Percentiles rank a stretch among this genome's conserved stretches.
Conservation (phyloP, 2,329 filamentous ascomycete genomes). For the Xylaria sp. region DNA sequence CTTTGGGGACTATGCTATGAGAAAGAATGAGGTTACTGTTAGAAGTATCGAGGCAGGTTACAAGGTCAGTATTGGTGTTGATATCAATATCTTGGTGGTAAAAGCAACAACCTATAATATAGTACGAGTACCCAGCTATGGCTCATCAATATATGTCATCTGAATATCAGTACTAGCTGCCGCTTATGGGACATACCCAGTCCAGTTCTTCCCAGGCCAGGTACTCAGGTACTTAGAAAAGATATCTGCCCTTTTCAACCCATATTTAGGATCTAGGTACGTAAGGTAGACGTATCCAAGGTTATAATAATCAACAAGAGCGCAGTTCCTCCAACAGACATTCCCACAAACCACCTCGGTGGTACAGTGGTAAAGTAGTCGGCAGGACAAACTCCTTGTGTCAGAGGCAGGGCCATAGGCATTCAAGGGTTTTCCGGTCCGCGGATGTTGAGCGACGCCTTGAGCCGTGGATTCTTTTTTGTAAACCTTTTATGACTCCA, state of each 20-base stretch:
- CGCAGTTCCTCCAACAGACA: neutral
- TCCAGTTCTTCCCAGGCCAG: neutral
- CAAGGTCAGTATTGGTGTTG: neutral
- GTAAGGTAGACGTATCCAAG: neutral
- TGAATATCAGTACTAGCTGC: neutral
- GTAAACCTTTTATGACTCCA: neutral
- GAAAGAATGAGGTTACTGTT: neutral
- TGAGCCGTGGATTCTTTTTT: slow-evolving; percentile 19
- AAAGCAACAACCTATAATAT: neutral
- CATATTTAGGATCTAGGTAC: neutral
- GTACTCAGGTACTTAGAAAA: neutral
- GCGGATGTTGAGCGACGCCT: slow-evolving; percentile 14
- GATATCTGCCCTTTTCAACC: neutral
- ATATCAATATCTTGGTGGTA: neutral
- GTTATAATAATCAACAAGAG: slow-evolving; percentile 6
- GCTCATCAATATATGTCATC: neutral
- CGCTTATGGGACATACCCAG: neutral
- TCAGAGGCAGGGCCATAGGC: too few relatives aligned
- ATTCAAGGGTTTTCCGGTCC: too few relatives aligned
- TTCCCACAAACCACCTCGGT: slow-evolving; percentile 14
- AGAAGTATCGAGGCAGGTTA: neutral
- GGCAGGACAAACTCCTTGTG: slow-evolving; percentile 15
- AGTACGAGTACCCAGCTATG: neutral
- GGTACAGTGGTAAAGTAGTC: slow-evolving; percentile 19
- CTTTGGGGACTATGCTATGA: neutral